These are phyloP conservation scores for Oenanthe sinensis DNA, from an alignment of 129 eudicot species.

Conservation along the genomic window DNA sequence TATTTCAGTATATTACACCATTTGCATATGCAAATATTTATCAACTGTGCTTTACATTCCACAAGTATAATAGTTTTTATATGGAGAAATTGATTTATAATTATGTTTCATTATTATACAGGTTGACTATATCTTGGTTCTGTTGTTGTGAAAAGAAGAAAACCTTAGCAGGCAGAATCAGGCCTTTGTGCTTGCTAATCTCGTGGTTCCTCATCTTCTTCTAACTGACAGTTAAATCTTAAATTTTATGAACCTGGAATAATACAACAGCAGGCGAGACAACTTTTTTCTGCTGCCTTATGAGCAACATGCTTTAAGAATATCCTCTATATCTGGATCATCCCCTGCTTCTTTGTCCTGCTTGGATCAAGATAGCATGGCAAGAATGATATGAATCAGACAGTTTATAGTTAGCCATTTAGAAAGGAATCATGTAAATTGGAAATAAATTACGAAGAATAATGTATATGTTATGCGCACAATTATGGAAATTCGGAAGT, in stretches of 20 bases:
- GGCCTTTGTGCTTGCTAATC: background rate
- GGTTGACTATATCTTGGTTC: background rate
- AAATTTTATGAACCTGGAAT: background rate
- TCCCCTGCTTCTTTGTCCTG: slow-evolving; percentile 98
- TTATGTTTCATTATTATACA: background rate
- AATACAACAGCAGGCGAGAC: background rate
- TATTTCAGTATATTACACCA: background rate
- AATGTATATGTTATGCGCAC: too few species aligned
- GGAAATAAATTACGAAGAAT: background rate
- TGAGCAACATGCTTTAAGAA: slow-evolving; percentile 65
- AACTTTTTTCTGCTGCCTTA: slow-evolving; percentile 14
- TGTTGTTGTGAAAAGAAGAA: background rate
- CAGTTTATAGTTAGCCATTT: too few species aligned
- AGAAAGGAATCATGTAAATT: background rate
- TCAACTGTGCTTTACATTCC: background rate
- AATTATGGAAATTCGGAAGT: background rate
- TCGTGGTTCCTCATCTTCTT: background rate
- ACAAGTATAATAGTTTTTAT: background rate
- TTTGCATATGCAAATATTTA: background rate
- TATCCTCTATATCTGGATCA: slow-evolving; percentile 76
- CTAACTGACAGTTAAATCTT: background rate
- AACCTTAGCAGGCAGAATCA: background rate
- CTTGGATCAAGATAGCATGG: background rate
- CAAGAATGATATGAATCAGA: background rate
- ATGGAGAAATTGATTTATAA: background rate